phyloP scores from a whole-genome alignment of 371 early-diverging fungal species.

The Mortierella sp. region DNA sequence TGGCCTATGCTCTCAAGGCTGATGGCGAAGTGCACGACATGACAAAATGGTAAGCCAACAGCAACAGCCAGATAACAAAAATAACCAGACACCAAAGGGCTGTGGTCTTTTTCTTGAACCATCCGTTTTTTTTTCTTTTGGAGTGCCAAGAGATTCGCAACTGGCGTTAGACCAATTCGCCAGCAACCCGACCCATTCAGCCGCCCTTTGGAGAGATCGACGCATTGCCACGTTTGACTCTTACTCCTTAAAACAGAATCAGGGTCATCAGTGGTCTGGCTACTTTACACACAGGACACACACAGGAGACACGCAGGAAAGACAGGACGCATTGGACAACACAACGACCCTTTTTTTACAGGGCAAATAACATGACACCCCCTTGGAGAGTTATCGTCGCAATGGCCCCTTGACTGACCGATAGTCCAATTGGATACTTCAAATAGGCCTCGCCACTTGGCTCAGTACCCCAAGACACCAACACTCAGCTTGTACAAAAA shows the following conservation, averaged over 20 bases:
- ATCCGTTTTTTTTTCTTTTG: not conserved
- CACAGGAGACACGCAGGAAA: too few relatives aligned
- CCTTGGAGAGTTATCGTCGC: too few relatives aligned
- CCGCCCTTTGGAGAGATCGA: too few relatives aligned
- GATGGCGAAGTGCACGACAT: conserved; percentile 60
- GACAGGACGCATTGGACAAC: too few relatives aligned
- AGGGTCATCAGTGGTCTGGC: too few relatives aligned
- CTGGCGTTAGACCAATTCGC: too few relatives aligned
- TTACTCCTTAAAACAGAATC: too few relatives aligned
- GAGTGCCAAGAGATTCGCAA: conserved; percentile 1
- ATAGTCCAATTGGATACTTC: not conserved
- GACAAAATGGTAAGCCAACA: conserved; percentile 50
- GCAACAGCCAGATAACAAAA: conserved; percentile 9
- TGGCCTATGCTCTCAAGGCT: conserved; percentile 64
- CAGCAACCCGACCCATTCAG: too few relatives aligned
- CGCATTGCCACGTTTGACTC: too few relatives aligned
- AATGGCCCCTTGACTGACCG: conserved; percentile 6
- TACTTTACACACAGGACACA: too few relatives aligned
- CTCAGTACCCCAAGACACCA: conserved; percentile 68
- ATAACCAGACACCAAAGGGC: conserved; percentile 12
- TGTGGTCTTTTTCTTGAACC: not conserved
- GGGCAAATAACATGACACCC: too few relatives aligned
- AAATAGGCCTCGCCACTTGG: conserved; percentile 43
- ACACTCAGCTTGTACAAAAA: conserved; percentile 61
- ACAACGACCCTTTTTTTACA: too few relatives aligned